Conservation (phyloP, 2,329 filamentous ascomycete species). For the Monilinia fructigena region DNA sequence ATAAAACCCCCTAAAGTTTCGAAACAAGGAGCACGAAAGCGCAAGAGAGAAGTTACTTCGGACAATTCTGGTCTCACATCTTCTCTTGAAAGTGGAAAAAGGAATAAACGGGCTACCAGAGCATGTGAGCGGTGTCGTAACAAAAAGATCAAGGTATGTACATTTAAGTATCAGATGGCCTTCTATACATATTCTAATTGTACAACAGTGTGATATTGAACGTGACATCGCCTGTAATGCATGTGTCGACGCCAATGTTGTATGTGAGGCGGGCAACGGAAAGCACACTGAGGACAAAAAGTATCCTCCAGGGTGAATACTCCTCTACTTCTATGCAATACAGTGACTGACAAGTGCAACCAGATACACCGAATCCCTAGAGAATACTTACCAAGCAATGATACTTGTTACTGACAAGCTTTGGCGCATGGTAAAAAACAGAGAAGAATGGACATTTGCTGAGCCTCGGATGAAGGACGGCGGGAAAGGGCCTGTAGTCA, state of each 20-base stretch:
- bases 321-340: background rate
- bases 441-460: conserved; percentile 16
- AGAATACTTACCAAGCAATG: conserved; percentile 10
- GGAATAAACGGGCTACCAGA: conserved; percentile 14
- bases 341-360: background rate
- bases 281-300: conserved; percentile 15
- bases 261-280: conserved; percentile 14
- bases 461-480: conserved; percentile 15
- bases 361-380: conserved; percentile 12
- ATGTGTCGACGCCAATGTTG: conserved; percentile 15
- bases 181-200: background rate
- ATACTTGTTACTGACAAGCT: conserved; percentile 14
- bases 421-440: conserved; percentile 1
- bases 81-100: background rate
- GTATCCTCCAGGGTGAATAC: conserved; percentile 12
- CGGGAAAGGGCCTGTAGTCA: conserved; percentile 14
- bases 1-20: background rate
- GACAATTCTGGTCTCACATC: conserved; percentile 3
- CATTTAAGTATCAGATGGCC: background rate
- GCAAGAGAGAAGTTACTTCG: conserved; percentile 10
- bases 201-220: conserved; percentile 12
- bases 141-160: conserved; percentile 17
- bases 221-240: conserved; percentile 14
- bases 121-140: conserved; percentile 20
- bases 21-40: conserved; percentile 9